Percentiles rank a stretch among this genome's conserved stretches.
phyloP scores from a whole-genome alignment of 805 yeast genomes.

The Cyberlindnera amylophila region DNA sequence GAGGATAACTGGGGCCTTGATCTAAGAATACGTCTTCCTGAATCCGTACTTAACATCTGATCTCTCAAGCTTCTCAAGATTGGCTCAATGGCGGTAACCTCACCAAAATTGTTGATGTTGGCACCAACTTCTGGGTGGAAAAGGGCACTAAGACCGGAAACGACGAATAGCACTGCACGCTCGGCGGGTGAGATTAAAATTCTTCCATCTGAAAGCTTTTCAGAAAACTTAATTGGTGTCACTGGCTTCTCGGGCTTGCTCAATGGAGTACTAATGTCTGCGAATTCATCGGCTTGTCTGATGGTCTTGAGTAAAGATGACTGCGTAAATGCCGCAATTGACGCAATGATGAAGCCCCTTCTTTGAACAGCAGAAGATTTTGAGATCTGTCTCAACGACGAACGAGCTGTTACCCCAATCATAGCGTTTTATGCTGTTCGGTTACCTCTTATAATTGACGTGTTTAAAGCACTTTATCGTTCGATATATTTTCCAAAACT shows the following conservation, averaged over 20 bases:
- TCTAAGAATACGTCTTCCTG: slow-evolving; percentile 72
- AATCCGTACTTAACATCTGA: slow-evolving; percentile 70
- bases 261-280: slow-evolving; percentile 21
- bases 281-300: slow-evolving; percentile 58
- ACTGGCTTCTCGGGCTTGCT: not conserved
- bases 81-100: slow-evolving; percentile 75
- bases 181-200: slow-evolving; percentile 69
- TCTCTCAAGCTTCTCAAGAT: slow-evolving; percentile 59
- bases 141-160: slow-evolving; percentile 76
- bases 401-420: too few species aligned
- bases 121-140: slow-evolving; percentile 73
- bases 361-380: not conserved
- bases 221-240: slow-evolving; percentile 13
- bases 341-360: slow-evolving; percentile 15
- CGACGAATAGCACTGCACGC: slow-evolving; percentile 55
- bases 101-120: slow-evolving; percentile 82
- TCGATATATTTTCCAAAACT: too few species aligned
- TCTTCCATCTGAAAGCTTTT: slow-evolving; percentile 64
- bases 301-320: slow-evolving; percentile 39
- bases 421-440: too few species aligned
- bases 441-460: too few species aligned
- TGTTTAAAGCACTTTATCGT: too few species aligned
- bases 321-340: slow-evolving; percentile 22
- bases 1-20: slow-evolving; percentile 85
- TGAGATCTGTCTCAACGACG: too few species aligned